Base-by-base conservation (phyloP, 768 basidiomycete genomes). In the Aureoboletus auriporus region DNA sequence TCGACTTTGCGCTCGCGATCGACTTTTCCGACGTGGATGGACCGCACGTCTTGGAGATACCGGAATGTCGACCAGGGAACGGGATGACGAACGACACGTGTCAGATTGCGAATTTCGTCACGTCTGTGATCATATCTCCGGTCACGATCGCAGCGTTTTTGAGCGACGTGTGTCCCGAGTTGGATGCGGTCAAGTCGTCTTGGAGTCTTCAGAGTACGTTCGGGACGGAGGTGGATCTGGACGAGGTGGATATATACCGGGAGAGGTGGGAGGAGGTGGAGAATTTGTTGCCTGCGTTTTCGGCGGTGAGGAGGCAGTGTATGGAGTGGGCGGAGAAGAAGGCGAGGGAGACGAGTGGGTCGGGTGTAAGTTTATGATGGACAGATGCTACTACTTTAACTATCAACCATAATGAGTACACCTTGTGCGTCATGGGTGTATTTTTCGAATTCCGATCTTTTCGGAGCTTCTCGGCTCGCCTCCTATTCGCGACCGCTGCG, bases 261-360 rank as follows among this genome's bases (percentile, higher is more conserved):
- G 47, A 56, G 31, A 35, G 37, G 44, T 65, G 63, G 63, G 51
- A 55, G 11, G 55, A 60, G n/a, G 63, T 64, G 12, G 51, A 46
- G 17, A 39, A 14, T 27, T 39, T 63, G 36, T 47, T 67, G 38
- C 63, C 57, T 6, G 60, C 55, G 17, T 64, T 62, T 14, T 46
- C 44, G 1, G 50, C 48, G 20, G 57, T 59, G 42, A 56, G 62
- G 46, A 36, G 23, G 47, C 61, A 63, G 16, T 51, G 46, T 10
- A 39, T 50, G 44, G 42, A 36, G 1, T 54, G 59, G 52, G 37
- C 29, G 1, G 17, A 11, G 31, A 30, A 23, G 16, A 38, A 30
- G 44, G 16, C 6, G 8, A n/a, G 3, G 26, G 34, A 44, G 14
- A 23, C 2, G 20, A 23, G 20, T 23, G 20, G 4, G 4, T 23